These are phyloP conservation scores for Pseudoneurospora amorphoporcata DNA, from an alignment of 495 filamentous ascomycete genomes.

Conservation along the genomic window DNA sequence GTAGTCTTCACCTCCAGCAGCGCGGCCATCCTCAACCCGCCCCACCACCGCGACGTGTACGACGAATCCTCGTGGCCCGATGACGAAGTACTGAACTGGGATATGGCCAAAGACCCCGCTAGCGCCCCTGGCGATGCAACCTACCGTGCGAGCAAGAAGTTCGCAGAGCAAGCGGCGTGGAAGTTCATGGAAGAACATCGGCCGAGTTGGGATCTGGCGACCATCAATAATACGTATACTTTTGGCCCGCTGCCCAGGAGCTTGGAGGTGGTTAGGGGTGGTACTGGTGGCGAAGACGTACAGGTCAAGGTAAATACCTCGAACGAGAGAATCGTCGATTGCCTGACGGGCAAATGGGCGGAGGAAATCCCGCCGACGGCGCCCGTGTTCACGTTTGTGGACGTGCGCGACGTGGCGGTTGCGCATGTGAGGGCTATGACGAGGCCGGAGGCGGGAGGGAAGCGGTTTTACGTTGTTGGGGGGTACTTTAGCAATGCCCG, in stretches of 20 bases:
- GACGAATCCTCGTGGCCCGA: slow-evolving; percentile 31
- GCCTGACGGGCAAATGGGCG: slow-evolving; percentile 24
- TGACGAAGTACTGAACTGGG: slow-evolving; percentile 16
- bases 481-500: slow-evolving; percentile 32
- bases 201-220: slow-evolving; percentile 32
- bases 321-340: slow-evolving; percentile 34
- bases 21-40: slow-evolving; percentile 28
- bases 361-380: slow-evolving; percentile 21
- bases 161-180: slow-evolving; percentile 39
- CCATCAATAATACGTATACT: slow-evolving; percentile 35
- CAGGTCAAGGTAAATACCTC: slow-evolving; percentile 30
- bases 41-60: slow-evolving; percentile 28
- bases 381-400: slow-evolving; percentile 38
- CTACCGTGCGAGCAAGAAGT: slow-evolving; percentile 34
- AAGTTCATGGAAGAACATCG: slow-evolving; percentile 21
- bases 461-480: slow-evolving; percentile 35
- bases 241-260: slow-evolving; percentile 34
- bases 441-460: slow-evolving; percentile 27
- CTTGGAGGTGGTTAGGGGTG: slow-evolving; percentile 9
- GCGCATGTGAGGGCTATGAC: slow-evolving; percentile 32
- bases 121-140: slow-evolving; percentile 5
- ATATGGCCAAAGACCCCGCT: slow-evolving; percentile 21
- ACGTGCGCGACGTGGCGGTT: slow-evolving; percentile 39
- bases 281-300: no score
- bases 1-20: slow-evolving; percentile 38